Evolutionary conservation across 164 flowering plant genomes (phyloP).

Genomic region (Piper longum): DNA sequence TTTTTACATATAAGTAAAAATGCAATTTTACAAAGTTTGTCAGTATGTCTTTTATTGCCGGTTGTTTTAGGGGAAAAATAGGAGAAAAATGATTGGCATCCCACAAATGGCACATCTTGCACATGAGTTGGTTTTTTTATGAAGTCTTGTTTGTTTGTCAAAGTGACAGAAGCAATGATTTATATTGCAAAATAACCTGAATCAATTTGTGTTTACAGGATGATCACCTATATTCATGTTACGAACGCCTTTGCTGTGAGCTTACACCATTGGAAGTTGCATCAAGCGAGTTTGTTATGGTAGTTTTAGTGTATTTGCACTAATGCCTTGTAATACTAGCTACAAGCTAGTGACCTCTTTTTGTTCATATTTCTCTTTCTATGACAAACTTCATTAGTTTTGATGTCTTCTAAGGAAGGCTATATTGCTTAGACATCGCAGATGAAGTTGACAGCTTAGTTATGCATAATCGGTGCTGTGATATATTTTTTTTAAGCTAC

Average conservation of each 20-base stretch:
- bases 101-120: not conserved
- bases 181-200: not conserved
- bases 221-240: slow-evolving; percentile 66
- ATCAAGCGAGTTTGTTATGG: slow-evolving; percentile 58
- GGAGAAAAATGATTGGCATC: too few species aligned
- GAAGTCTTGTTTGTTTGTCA: not conserved
- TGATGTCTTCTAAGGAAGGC: too few species aligned
- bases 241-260: slow-evolving; percentile 60
- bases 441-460: too few species aligned
- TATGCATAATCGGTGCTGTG: too few species aligned
- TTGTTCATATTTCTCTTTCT: not conserved
- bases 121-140: not conserved
- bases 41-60: too few species aligned
- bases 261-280: slow-evolving; percentile 43
- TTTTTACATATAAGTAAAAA: too few species aligned
- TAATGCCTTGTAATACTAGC: not conserved
- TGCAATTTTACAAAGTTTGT: too few species aligned
- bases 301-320: slow-evolving; percentile 8
- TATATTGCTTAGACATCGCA: too few species aligned
- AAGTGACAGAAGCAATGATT: not conserved
- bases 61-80: too few species aligned
- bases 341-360: not conserved
- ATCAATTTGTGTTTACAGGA: slow-evolving; percentile 23
- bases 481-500: too few species aligned
- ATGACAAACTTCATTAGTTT: too few species aligned